These are phyloP conservation scores for Paecilomyces fulvus DNA, from an alignment of 2,329 filamentous ascomycete species.

Conservation along the genomic window DNA sequence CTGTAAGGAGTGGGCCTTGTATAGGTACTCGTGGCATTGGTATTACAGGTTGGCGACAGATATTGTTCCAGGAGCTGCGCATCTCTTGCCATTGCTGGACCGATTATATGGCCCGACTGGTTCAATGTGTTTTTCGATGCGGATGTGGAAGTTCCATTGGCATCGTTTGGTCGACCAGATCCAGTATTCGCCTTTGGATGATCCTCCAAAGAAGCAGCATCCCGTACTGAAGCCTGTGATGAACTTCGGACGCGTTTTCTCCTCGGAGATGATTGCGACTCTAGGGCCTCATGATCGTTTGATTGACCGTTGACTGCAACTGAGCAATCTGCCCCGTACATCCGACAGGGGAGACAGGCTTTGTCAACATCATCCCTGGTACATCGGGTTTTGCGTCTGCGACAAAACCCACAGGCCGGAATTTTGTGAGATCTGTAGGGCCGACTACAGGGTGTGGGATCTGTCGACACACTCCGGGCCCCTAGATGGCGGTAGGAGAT, in stretches of 20 bases:
- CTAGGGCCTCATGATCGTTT: neutral
- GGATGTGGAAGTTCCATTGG: neutral
- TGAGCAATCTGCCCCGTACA: constrained; percentile 10
- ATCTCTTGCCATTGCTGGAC: constrained; percentile 43
- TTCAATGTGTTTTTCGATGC: constrained; percentile 8
- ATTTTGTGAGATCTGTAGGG: constrained; percentile 13
- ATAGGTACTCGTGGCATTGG: neutral
- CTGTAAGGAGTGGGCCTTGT: constrained; percentile 5
- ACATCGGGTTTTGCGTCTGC: constrained; percentile 12
- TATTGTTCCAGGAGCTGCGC: constrained; percentile 45
- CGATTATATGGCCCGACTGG: constrained; percentile 38
- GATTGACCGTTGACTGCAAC: neutral
- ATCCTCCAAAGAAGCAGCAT: neutral
- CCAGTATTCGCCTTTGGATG: neutral
- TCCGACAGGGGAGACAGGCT: constrained; percentile 10
- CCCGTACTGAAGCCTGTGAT: neutral
- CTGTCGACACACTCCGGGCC: neutral
- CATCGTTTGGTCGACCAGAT: constrained; percentile 1
- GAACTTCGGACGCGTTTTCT: neutral
- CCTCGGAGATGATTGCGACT: neutral
- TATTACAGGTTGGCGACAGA: constrained; percentile 23
- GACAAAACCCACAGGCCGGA: constrained; percentile 14
- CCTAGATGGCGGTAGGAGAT: neutral
- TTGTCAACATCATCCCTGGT: constrained; percentile 8
- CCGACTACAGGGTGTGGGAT: neutral